These are phyloP conservation scores for Xerocomus minutiporus DNA, from an alignment of 1,284 basidiomycete genomes.

Conservation along the genomic window DNA sequence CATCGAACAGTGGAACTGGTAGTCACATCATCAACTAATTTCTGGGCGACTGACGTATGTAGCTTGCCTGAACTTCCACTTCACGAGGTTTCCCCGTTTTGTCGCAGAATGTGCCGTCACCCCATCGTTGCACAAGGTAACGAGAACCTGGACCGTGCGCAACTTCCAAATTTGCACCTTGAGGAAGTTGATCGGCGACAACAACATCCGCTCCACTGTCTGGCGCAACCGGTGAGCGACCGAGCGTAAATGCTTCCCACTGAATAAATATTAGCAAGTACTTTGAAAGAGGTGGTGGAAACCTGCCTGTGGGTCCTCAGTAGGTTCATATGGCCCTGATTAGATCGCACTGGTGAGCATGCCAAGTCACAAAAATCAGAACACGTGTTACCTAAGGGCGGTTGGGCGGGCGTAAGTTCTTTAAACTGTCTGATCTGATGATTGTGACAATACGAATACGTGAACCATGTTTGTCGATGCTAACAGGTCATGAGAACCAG, in stretches of 20 bases:
- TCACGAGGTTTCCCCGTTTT: conserved; percentile 81
- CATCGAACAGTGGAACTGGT: conserved; percentile 91
- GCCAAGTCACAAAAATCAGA: conserved; percentile 15
- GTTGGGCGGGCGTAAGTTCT: conserved; percentile 55
- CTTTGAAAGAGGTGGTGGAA: conserved; percentile 19
- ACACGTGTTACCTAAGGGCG: conserved; percentile 53
- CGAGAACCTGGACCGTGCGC: conserved; percentile 73
- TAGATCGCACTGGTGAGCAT: conserved; percentile 14
- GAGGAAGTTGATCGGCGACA: conserved; percentile 59
- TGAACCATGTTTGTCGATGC: conserved; percentile 91
- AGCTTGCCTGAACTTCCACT: conserved; percentile 84
- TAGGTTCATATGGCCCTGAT: conserved; percentile 64
- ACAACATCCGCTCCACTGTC: conserved; percentile 63
- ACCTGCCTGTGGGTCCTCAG: conserved; percentile 73
- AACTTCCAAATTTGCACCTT: conserved; percentile 65
- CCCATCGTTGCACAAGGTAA: conserved; percentile 89
- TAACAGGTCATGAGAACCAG: conserved; percentile 31
- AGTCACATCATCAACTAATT: conserved; percentile 12
- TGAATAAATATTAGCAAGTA: conserved; percentile 30
- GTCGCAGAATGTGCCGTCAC: conserved; percentile 87
- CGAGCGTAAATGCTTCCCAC: conserved; percentile 81
- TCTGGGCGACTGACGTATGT: conserved; percentile 6
- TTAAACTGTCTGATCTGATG: conserved; percentile 87
- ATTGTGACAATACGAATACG: conserved; percentile 93
- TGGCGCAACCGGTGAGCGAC: conserved; percentile 58